A percentile compares a stretch with the other conserved stretches of the same genome.
These are phyloP conservation scores for Russula emetica DNA, from an alignment of 768 basidiomycete species.

Conservation along the genomic window DNA sequence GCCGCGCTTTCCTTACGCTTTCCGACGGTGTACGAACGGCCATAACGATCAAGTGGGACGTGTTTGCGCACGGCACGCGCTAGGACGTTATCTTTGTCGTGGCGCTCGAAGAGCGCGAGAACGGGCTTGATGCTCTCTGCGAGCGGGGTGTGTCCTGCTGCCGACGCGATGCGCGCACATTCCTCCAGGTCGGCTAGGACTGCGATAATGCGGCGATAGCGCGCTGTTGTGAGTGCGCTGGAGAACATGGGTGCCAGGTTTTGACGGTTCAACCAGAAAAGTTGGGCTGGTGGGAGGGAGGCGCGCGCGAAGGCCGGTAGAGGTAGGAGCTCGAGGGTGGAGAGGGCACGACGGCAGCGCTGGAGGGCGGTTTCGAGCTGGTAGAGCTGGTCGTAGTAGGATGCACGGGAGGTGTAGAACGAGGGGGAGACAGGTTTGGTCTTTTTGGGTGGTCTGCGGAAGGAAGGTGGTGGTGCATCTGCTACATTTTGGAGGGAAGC, in stretches of 20 bases:
- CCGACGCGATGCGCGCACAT: conserved; percentile 53
- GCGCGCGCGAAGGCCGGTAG: conserved; percentile 66
- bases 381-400: conserved; percentile 68
- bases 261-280: conserved; percentile 64
- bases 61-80: conserved; percentile 50
- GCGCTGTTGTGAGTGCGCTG: conserved; percentile 58
- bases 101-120: conserved; percentile 58
- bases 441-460: conserved; percentile 19
- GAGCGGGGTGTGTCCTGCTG: conserved; percentile 56
- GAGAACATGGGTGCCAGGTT: conserved; percentile 57
- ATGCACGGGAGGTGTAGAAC: conserved; percentile 79
- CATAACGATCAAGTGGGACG: conserved; percentile 62
- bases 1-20: conserved; percentile 87
- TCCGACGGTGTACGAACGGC: conserved; percentile 84
- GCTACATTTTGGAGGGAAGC: conserved; percentile 30
- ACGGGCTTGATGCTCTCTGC: conserved; percentile 48
- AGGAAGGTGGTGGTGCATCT: conserved; percentile 12
- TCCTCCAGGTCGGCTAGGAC: conserved; percentile 65
- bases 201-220: conserved; percentile 60
- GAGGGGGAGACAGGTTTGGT: conserved; percentile 59
- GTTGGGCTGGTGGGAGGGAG: conserved; percentile 52
- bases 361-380: conserved; percentile 62
- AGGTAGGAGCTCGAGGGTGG: conserved; percentile 65
- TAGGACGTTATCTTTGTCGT: conserved; percentile 51
- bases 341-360: conserved; percentile 55